Base-by-base conservation (phyloP, 345 rosid genomes). In the Xanthoceras sorbifolium region DNA sequence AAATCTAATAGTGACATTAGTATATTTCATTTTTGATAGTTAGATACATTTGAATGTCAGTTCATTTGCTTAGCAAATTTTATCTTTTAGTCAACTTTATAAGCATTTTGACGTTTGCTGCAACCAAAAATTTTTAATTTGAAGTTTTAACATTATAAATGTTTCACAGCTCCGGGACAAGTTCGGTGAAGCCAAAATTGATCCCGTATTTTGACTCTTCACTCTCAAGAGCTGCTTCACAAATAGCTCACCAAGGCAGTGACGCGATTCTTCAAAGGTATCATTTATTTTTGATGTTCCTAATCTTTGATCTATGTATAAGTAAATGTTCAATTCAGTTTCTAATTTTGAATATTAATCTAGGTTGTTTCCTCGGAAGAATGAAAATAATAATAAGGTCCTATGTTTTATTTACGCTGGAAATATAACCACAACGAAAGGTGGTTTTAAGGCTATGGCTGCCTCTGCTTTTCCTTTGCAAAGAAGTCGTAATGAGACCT, bases 381-480 rank as follows among this genome's bases (percentile, higher is more conserved):
- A 84, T 22, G 78, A 71, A 28, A 77, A 68, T 20, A 85, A 68
- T 20, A 85, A 78, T 73, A 85, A 77, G 79, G 77, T 69, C 64
- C 61, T 88, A 17, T 62, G 48, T 66, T 84, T 88, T 74, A 42
- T 83, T 17, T 88, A 85, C 64, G 84, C 83, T 0, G 87, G 75
- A 38, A 79, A 67, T 23, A 63, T 74, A 74, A 84, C 85, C 28
- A 74, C 54, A 34, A 83, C 89, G 8, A 80, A 81, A 74, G 86
- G 86, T 1, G 89, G 88, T 17, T 74, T 83, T 74, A 82, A 86
- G 79, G 87, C 72, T 20, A 82, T 83, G 87, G 87, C 91, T 69
- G 88, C 89, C 34, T 80, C 88, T 29, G 57, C 88, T 0, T 86
- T 75, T 78, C 86, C 87, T 25, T 62, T 86, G 26, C 83, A 77